These are phyloP conservation scores for Monarda citriodora DNA, from an alignment of 305 asterid species.

Conservation along the genomic window DNA sequence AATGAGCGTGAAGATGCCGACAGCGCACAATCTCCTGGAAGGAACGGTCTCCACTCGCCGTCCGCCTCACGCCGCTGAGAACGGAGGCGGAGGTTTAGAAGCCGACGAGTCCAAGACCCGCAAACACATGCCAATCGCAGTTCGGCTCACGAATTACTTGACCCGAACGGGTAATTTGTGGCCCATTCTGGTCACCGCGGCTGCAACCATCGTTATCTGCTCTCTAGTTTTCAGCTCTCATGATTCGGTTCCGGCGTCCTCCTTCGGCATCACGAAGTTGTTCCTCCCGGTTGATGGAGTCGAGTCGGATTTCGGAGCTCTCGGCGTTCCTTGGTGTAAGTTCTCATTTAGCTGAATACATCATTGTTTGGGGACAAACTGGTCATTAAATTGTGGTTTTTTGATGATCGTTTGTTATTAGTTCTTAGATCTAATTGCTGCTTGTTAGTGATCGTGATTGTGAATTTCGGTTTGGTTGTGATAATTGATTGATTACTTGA, in stretches of 20 bases:
- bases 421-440: background rate
- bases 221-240: conserved; percentile 45
- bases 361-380: background rate
- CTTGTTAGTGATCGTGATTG: conserved; percentile 3
- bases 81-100: conserved; percentile 38
- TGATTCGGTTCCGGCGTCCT: conserved; percentile 67
- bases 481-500: background rate
- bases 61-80: conserved; percentile 46
- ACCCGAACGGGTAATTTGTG: conserved; percentile 66
- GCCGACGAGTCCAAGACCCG: conserved; percentile 83
- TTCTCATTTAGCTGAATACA: conserved; percentile 4
- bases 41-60: conserved; percentile 51
- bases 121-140: conserved; percentile 43
- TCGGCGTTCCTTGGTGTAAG: conserved; percentile 99
- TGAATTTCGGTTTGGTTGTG: background rate
- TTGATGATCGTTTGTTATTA: background rate
- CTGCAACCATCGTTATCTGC: conserved; percentile 36
- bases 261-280: conserved; percentile 60
- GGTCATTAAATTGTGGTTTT: conserved; percentile 4
- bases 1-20: conserved; percentile 24
- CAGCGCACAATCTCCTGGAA: conserved; percentile 40
- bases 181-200: conserved; percentile 52
- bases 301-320: conserved; percentile 90
- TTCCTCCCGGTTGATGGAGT: conserved; percentile 65
- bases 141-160: conserved; percentile 53